A percentile compares a stretch with the other conserved stretches of the same genome.
Conservation (phyloP, 1,284 basidiomycete genomes). For the Vanrija humicola region DNA sequence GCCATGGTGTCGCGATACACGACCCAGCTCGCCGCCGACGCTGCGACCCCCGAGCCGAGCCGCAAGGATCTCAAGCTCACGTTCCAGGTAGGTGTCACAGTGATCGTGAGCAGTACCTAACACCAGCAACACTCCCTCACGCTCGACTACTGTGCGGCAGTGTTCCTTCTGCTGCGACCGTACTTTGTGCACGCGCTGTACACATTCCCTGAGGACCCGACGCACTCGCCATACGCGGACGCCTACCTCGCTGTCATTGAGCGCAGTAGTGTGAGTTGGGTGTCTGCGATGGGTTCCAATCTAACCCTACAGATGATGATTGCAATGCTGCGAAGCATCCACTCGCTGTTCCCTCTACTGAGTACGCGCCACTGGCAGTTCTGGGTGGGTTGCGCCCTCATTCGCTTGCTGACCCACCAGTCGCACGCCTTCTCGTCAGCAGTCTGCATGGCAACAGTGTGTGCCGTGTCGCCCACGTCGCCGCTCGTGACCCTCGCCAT, state of each 20-base stretch:
- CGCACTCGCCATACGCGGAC: conserved; percentile 23
- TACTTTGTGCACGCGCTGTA: conserved; percentile 36
- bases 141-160: conserved; percentile 25
- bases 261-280: conserved; percentile 18
- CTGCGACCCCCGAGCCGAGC: conserved; percentile 19
- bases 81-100: conserved; percentile 15
- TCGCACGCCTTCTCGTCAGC: conserved; percentile 32
- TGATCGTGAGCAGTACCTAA: not conserved
- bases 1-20: conserved; percentile 24
- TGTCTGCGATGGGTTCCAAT: not conserved
- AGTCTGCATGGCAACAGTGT: conserved; percentile 30
- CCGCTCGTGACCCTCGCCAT: conserved; percentile 24
- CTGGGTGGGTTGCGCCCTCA: conserved; percentile 3
- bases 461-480: conserved; percentile 22
- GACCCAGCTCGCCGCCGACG: conserved; percentile 13
- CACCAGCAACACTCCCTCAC: conserved; percentile 24
- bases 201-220: conserved; percentile 26
- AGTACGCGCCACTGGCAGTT: conserved; percentile 28
- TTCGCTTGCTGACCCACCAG: conserved; percentile 1
- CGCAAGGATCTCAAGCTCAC: conserved; percentile 21
- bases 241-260: conserved; percentile 33
- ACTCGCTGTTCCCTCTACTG: conserved; percentile 25
- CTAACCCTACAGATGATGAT: conserved; percentile 19
- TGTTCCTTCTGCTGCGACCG: conserved; percentile 31
- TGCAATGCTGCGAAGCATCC: conserved; percentile 24